Percentiles rank a stretch among this genome's conserved stretches.
phyloP scores from a whole-genome alignment of 805 yeast species.

The Ogataea parapolymorpha region DNA sequence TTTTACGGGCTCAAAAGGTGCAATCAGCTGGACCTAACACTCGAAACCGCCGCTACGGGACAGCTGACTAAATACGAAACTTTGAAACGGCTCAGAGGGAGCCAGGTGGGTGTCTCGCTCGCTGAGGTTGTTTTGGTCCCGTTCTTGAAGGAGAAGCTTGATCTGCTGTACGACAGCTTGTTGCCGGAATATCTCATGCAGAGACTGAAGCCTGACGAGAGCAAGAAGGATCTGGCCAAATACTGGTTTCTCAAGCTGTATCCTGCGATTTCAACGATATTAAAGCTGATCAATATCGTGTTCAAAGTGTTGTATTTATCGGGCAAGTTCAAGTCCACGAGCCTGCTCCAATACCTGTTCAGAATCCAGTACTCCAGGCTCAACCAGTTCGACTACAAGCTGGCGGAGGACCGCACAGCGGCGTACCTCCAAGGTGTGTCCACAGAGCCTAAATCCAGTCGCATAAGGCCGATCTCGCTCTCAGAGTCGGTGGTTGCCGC shows the following conservation, averaged over 20 bases:
- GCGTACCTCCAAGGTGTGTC: constrained; percentile 10
- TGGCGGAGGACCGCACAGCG: constrained; percentile 30
- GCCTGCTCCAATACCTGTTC: constrained; percentile 57
- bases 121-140: constrained; percentile 62
- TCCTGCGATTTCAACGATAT: constrained; percentile 52
- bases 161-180: constrained; percentile 58
- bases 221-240: constrained; percentile 25
- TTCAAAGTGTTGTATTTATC: constrained; percentile 65
- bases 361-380: constrained; percentile 65
- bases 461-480: constrained; percentile 41
- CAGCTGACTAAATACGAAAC: constrained; percentile 38
- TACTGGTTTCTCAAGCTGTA: constrained; percentile 52
- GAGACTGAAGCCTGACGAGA: constrained; percentile 35
- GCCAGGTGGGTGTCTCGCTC: constrained; percentile 55
- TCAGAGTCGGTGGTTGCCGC: constrained; percentile 33
- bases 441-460: constrained; percentile 19
- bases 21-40: constrained; percentile 22
- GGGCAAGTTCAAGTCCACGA: constrained; percentile 61
- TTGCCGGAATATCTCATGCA: constrained; percentile 56
- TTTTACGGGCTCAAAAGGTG: constrained; percentile 85
- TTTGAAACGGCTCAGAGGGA: constrained; percentile 47
- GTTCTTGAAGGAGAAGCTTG: constrained; percentile 66
- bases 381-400: constrained; percentile 46
- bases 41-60: constrained; percentile 8
- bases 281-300: constrained; percentile 49